Evolutionary conservation across 129 eudicot genomes (phyloP).

Genomic region (Cynara cardunculus): DNA sequence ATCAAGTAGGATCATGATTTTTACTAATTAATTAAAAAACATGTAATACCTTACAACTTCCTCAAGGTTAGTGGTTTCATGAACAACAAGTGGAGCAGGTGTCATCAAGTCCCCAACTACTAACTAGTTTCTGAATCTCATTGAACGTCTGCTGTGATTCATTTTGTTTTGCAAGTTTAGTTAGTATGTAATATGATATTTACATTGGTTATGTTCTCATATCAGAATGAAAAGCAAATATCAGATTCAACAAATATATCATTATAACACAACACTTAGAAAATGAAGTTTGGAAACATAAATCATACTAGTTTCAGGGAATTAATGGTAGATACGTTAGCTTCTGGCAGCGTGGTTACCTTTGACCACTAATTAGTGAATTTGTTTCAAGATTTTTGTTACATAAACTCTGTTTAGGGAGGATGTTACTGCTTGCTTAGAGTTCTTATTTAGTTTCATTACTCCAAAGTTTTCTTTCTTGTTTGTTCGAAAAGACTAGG

Average conservation of each 20-base stretch:
- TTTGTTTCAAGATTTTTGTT: too few relatives aligned
- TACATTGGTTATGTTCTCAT: background rate
- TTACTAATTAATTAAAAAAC: too few relatives aligned
- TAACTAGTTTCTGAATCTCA: slow-evolving; percentile 74
- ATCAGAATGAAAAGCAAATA: background rate
- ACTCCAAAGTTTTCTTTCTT: too few relatives aligned
- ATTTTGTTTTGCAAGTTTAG: background rate
- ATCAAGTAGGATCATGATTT: too few relatives aligned
- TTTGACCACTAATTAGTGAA: background rate
- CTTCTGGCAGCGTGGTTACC: background rate
- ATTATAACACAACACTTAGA: background rate
- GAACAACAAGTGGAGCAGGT: slow-evolving; percentile 65
- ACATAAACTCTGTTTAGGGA: too few relatives aligned
- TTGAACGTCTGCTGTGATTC: slow-evolving; percentile 58
- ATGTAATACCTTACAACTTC: slow-evolving; percentile 89
- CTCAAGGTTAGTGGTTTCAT: slow-evolving; percentile 78
- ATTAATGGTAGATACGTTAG: background rate
- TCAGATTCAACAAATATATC: background rate
- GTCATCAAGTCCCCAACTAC: slow-evolving; percentile 91
- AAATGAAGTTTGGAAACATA: background rate
- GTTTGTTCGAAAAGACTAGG: too few relatives aligned
- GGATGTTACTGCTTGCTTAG: background rate
- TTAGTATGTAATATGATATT: slow-evolving; percentile 10
- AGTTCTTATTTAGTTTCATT: background rate
- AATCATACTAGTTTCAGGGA: background rate